Evolutionary conservation across 164 flowering plant genomes (phyloP), one percentile per base, ranked within the genome.

Genomic region (Akebia trifoliata): DNA sequence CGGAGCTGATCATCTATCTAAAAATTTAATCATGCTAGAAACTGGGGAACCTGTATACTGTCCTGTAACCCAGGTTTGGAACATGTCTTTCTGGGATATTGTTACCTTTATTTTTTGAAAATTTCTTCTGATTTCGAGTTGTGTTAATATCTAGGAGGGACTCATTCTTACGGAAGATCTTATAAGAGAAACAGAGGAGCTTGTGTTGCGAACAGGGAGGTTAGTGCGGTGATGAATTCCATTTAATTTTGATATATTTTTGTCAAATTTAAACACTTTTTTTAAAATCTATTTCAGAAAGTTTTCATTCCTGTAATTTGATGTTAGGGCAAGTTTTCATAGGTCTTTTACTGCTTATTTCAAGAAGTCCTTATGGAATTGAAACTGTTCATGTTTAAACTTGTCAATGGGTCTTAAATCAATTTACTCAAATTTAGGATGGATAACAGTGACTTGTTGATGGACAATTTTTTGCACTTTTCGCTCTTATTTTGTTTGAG

Each of bases 181-280:
- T 63, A 79, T 87, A 44, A 84, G 70, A 75, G 98, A 93, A 75
- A 85, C 82, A n/a, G 98, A 93, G 75, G 98, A 93, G 65, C 76
- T 93, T 64, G 85, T 93, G 57, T 88, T 93, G 34, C 85, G 98
- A 51, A 93, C 98, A 10, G 97, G 98, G 65, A 93, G 98, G 98
- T 89, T 45, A 57, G 86, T 78, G 11, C 61, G 44, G 57, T 43
- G 9, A 60, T 35, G 60, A n/a, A 24, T 7, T 9, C 29, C n/a
- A 1, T 53, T 53, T 36, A 9, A 30, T 21, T 32, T 9, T 10
- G 1, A n/a, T n/a, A n/a, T n/a, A n/a, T n/a, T n/a, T n/a, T n/a
- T n/a, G n/a, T n/a, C n/a, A n/a, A n/a, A n/a, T n/a, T n/a, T n/a
- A n/a, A n/a, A n/a, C n/a, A n/a, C n/a, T n/a, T n/a, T n/a, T n/a